Evolutionary conservation across 2,329 filamentous ascomycete genomes (phyloP), one percentile per base, ranked within the genome.

Genomic region (Pochonia chlamydosporia): DNA sequence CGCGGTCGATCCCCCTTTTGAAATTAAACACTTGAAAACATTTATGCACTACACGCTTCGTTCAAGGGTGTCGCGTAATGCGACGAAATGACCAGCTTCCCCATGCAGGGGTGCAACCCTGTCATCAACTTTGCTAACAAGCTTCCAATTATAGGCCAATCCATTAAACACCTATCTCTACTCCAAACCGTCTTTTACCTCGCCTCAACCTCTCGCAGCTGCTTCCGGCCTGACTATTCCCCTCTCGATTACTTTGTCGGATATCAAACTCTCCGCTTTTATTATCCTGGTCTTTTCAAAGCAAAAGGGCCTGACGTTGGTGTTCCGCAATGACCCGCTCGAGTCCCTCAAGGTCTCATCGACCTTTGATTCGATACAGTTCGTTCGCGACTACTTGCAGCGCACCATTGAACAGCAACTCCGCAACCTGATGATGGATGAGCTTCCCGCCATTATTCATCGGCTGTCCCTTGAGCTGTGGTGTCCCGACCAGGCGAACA

Each of bases 261-360:
- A 97, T 56, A 95, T 99, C 63, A 89, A 95, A 62, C 74, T 99
- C 43, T 96, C 91, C 4, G 93, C 92, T 10, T 97, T 99, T 65
- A 95, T 99, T 56, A 96, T 99, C 49, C 69, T 99, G 43, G 93
- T 99, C 52, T 99, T 99, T 65, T 97, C 92, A 3, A 92, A 90
- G 64, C 90, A 96, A 70, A 99, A 99, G 64, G 93, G 93, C 18
- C 78, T 99, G 48, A 99, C 93, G 2, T 77, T 99, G 41, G 93
- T 99, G 39, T 99, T 99, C 66, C 85, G 93, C 59, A 97, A 99
- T 78, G 93, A 99, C 64, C 93, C 93, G 4, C 82, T 99, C 52
- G 93, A 99, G 65, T 96, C 92, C 4, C 82, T 99, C 60, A 97
- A 96, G 72, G 93, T 99, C 55, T 97, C 92, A 1, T 97, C 92